Conservation (phyloP, 345 rosid genomes). For the Lepidium aucheri region DNA sequence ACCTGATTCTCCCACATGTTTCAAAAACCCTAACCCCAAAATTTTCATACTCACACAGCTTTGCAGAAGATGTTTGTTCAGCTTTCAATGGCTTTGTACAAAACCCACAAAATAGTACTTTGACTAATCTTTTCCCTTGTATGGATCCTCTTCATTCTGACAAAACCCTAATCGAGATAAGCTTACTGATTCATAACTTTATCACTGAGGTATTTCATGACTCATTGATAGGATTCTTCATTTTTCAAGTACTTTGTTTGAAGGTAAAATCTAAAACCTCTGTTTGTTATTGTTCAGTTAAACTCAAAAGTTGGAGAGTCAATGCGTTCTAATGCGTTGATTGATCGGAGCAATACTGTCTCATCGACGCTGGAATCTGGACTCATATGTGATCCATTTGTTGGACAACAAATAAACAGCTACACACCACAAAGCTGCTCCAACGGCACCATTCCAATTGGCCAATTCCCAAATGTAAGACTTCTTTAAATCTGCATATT, state of each 20-base stretch:
- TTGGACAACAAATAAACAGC: constrained; percentile 34
- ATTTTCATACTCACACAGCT: constrained; percentile 28
- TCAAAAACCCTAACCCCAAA: neutral
- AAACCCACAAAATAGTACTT: constrained; percentile 37
- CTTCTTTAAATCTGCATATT: neutral
- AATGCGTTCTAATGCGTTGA: neutral
- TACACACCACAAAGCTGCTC: constrained; percentile 38
- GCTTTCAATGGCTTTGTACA: constrained; percentile 39
- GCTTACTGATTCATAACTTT: constrained; percentile 35
- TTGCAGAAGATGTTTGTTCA: constrained; percentile 50
- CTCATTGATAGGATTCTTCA: neutral
- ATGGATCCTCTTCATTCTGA: constrained; percentile 32
- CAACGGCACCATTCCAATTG: constrained; percentile 30
- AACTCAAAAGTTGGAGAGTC: constrained; percentile 32
- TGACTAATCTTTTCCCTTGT: constrained; percentile 46
- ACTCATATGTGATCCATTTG: constrained; percentile 54
- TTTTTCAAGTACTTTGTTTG: neutral
- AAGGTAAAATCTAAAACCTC: neutral
- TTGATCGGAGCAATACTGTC: neutral
- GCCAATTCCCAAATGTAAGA: constrained; percentile 46
- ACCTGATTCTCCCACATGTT: neutral
- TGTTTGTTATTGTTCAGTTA: constrained; percentile 34
- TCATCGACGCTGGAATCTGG: neutral
- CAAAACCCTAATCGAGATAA: constrained; percentile 31
- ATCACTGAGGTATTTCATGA: constrained; percentile 33